Evolutionary conservation across 306 rosid species (phyloP), one percentile per base, ranked within the genome.

Genomic region (Pachyrhizus erosus): DNA sequence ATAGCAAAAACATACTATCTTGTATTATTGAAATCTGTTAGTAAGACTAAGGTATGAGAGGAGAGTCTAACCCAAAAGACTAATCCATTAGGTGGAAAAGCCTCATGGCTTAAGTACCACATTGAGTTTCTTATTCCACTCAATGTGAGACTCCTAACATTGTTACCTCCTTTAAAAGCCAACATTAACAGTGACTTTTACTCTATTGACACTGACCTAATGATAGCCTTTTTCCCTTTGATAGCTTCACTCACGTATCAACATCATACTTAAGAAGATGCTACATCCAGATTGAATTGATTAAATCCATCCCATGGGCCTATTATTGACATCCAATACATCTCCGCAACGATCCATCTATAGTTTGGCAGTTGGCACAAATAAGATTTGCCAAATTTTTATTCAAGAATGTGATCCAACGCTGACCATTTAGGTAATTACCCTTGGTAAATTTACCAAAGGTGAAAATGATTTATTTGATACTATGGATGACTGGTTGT

Each of bases 261-360:
- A 29, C 34, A 51, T 70, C 64, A 76, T 69, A 69, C 51, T 49
- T 52, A 49, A 51, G 4, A 34, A 80, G 88, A 75, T 69, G 82
- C 76, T 27, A 76, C 5, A 70, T 51, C 71, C 34, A 76, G 46
- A 65, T 26, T 60, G 26, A 48, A 57, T 76, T 49, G 43, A 61
- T 73, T 48, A 76, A 67, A 58, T 40, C 37, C 14, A 23, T 68
- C 29, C 21, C 29, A 55, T 18, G 5, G 11, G 45, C 45, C 61
- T 66, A 82, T 37, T 31, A 62, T 68, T 42, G 1, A 61, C 37
- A 46, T 76, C n/a, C 43, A 48, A 77, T 13, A 18, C 12, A 24
- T 69, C 33, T 61, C 24, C 48, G 3, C 55, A 45, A 15, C 20
- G 62, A 68, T 17, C 37, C 51, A 27, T 73, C 51, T 60, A 45